Base-by-base conservation (phyloP, 345 rosid genomes). In the Arabidopsis arenosa region DNA sequence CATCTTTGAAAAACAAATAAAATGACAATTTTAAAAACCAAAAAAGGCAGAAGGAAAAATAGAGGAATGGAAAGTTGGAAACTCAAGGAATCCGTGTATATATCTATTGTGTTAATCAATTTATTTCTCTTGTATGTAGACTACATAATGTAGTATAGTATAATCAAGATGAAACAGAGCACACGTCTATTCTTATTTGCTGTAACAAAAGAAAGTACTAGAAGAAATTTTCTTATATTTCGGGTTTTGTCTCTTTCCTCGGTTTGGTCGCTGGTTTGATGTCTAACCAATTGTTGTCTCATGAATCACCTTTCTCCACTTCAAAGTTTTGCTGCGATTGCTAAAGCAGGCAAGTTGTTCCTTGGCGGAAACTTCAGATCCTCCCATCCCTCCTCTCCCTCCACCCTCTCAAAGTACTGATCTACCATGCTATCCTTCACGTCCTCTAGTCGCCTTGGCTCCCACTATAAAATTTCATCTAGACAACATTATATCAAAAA, bases 281-380 rank as follows among this genome's bases (percentile, higher is more conserved):
- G 56, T 21, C 56, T 51, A 9, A 52, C 56, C 32, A 52, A 21
- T 52, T 52, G 3, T 1, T 52, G 13, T 51, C 30, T 18, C 14
- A 51, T 21, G 6, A 21, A 51, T 28, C 37, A 8, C 14, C 36
- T 41, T 35, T 43, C 4, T 70, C 37, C 49, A 72, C 3, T 30
- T 73, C 82, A 91, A 44, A 92, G 90, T 80, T 88, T 91, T 7
- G 93, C 80, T 9, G 89, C 78, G 18, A 80, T 79, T 49, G 82
- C 85, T 26, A 9, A 59, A 39, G 75, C 74, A 41, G 83, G 84
- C 83, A 89, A 79, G 15, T 79, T 79, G 10, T 69, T 77, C 36
- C 89, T 80, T 55, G 74, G 43, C 2, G 89, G 88, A 48, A 86
- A 85, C 81, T 84, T 81, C 57, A 89, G 75, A 76, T 92, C 97